Evolutionary conservation across 495 filamentous ascomycete species (phyloP), one percentile per base, ranked within the genome.

Genomic region (Neurospora tetraspora): DNA sequence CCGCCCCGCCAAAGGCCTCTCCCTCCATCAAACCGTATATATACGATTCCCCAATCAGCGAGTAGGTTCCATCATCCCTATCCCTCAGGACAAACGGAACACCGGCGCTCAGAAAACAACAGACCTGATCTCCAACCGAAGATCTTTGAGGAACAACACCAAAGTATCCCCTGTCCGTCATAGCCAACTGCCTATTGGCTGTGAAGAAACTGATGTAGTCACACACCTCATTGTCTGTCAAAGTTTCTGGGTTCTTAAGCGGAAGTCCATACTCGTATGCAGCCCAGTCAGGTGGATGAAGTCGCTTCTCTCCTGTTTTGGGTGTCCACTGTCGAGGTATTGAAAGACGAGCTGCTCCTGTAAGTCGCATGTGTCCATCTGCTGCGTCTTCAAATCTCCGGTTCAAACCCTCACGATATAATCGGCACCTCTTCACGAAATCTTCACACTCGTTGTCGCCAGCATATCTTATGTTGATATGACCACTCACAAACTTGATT

Each of bases 11-110:
- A 69, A 71, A 39, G 0, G 47, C 71, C 34, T 71, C 71, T 14
- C 37, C 71, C 3, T 68, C 71, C 71, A 71, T 71, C 45, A 71
- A 16, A 5, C 47, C 71, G 27, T 68, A 71, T n/a, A 71, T 38
- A 39, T 68, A 68, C 27, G 37, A 69, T 42, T 71, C 20, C 71
- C 71, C 37, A 18, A 42, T 27, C 11, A 42, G 7, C n/a, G 11
- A 9, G 23, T 36, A 68, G 16, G 23, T 39, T 20, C 45, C 45
- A 20, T 68, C n/a, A 12, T 39, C 47, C 18, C 18, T 16, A 8
- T 37, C 4, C 45, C 71, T 71, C 70, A 65, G 10, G n/a, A 71
- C 37, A 39, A 71, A 71, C 5, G 47, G 71, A 12, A 38, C 34
- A 23, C 18, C 16, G 6, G 31, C 71, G 31, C 71, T 38, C 3